Conservation (phyloP, 805 yeast species). For the Gaillardinia entomophila region DNA sequence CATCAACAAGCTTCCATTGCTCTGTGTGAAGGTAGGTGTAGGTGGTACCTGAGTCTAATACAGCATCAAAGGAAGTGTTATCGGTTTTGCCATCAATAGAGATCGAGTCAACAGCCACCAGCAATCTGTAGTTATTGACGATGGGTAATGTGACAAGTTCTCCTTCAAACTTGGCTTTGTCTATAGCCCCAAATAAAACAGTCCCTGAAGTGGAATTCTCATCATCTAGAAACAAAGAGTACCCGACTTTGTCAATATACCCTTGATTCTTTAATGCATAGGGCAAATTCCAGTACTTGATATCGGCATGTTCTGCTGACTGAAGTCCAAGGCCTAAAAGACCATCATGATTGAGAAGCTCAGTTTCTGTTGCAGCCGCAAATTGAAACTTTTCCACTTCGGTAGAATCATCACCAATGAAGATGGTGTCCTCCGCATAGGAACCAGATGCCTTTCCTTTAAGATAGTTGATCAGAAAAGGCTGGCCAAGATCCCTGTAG, state of each 20-base stretch:
- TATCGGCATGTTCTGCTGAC: not conserved
- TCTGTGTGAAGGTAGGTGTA: slow-evolving; percentile 2
- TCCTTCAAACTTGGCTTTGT: slow-evolving; percentile 7
- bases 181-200: slow-evolving; percentile 8
- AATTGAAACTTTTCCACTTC: not conserved
- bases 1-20: not conserved
- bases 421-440: not conserved
- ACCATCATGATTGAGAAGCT: not conserved
- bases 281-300: not conserved
- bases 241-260: not conserved
- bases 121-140: slow-evolving; percentile 1
- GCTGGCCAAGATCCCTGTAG: not conserved
- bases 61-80: slow-evolving; percentile 1
- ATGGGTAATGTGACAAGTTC: not conserved
- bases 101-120: slow-evolving; percentile 1
- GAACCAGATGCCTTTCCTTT: not conserved
- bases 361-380: not conserved
- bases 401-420: not conserved
- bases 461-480: not conserved
- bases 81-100: not conserved
- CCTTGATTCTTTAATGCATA: not conserved
- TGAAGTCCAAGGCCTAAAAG: not conserved
- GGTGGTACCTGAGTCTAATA: slow-evolving; percentile 7
- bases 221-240: not conserved
- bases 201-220: slow-evolving; percentile 2